Evolutionary conservation across 345 rosid species (phyloP).

Genomic region (Eucalyptus tenuipes): DNA sequence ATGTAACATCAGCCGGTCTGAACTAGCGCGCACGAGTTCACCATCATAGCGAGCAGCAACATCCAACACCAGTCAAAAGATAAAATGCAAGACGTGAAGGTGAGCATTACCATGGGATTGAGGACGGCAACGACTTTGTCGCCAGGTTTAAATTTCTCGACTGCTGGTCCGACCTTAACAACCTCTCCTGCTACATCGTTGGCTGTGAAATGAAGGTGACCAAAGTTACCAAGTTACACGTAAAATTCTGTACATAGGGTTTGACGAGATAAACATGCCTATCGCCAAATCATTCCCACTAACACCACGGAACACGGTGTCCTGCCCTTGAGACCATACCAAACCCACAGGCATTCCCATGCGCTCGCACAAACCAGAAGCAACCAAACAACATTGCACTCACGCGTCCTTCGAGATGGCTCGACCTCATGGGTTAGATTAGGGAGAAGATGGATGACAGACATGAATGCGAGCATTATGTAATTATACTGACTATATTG

Average conservation of each 20-base stretch:
- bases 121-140: slow-evolving; percentile 72
- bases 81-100: not conserved
- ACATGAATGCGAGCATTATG: not conserved
- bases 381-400: not conserved
- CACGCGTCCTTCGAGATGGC: not conserved
- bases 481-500: not conserved
- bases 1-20: not conserved
- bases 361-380: not conserved
- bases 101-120: slow-evolving; percentile 21
- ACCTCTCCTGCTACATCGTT: slow-evolving; percentile 81
- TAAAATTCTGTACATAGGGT: not conserved
- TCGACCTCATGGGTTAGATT: not conserved
- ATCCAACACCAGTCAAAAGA: not conserved
- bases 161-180: slow-evolving; percentile 49
- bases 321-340: not conserved
- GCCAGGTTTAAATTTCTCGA: slow-evolving; percentile 48
- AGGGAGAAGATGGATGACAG: not conserved
- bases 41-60: not conserved
- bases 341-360: not conserved
- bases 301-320: not conserved
- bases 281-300: not conserved
- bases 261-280: not conserved
- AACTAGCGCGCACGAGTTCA: not conserved
- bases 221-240: not conserved
- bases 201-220: slow-evolving; percentile 14